These are phyloP conservation scores for Apiotrichum akiyoshidainum DNA, from an alignment of 1,284 basidiomycete species.

Conservation along the genomic window DNA sequence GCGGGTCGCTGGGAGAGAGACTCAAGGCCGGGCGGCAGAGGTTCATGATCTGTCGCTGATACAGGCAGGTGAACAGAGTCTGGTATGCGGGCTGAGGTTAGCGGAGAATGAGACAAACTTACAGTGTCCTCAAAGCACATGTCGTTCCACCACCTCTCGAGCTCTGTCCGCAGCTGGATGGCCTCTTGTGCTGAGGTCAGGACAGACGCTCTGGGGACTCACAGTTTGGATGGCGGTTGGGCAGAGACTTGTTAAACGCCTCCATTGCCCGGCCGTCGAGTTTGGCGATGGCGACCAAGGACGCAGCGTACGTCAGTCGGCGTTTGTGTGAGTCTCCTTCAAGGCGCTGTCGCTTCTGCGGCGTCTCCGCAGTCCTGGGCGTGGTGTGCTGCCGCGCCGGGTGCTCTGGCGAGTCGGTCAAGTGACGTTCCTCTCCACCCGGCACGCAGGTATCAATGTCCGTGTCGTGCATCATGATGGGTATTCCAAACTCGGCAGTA, in stretches of 20 bases:
- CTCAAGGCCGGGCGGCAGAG: slow-evolving; percentile 22
- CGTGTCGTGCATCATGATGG: slow-evolving; percentile 27
- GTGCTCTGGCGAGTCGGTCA: no score
- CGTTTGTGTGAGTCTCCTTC: not conserved
- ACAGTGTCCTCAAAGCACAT: slow-evolving; percentile 11
- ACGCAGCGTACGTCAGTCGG: slow-evolving; percentile 2
- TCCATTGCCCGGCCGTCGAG: slow-evolving; percentile 29
- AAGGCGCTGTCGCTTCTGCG: not conserved
- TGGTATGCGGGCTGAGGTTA: slow-evolving; percentile 5
- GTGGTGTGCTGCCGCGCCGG: slow-evolving; percentile 7
- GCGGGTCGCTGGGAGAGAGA: slow-evolving; percentile 13
- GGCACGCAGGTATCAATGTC: slow-evolving; percentile 32
- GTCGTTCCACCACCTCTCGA: slow-evolving; percentile 33
- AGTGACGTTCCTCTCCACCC: slow-evolving; percentile 20
- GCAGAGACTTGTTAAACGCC: slow-evolving; percentile 24
- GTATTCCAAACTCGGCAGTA: slow-evolving; percentile 28
- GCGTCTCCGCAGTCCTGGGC: slow-evolving; percentile 3
- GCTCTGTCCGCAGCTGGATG: slow-evolving; percentile 20
- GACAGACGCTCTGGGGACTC: not conserved
- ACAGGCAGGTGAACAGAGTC: slow-evolving; percentile 30
- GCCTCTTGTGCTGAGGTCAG: slow-evolving; percentile 18
- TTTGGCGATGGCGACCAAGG: slow-evolving; percentile 10
- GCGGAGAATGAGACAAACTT: not conserved
- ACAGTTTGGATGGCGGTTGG: slow-evolving; percentile 18
- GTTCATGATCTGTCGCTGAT: slow-evolving; percentile 27